Conservation (phyloP, 2,329 filamentous ascomycete genomes). For the Dendrostoma leiphaemia region DNA sequence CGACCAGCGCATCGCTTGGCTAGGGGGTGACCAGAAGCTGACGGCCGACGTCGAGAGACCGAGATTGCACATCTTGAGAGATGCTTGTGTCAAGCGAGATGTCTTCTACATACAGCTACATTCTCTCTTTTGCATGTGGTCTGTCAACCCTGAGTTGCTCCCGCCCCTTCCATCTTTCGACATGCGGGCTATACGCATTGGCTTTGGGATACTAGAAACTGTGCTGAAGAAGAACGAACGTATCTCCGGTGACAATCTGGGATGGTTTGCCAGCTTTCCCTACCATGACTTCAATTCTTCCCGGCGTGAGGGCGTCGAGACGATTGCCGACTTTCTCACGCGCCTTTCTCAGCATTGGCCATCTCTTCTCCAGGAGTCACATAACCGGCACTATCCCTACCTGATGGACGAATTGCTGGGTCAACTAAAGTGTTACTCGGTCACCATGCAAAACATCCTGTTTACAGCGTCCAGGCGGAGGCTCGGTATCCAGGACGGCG, state of each 20-base stretch:
- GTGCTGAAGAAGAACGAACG: slow-evolving; percentile 37
- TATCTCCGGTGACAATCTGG: slow-evolving; percentile 26
- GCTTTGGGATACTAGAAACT: slow-evolving; percentile 32
- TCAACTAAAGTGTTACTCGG: slow-evolving; percentile 28
- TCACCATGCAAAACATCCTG: slow-evolving; percentile 27
- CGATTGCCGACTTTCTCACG: slow-evolving; percentile 44
- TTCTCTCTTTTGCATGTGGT: slow-evolving; percentile 62
- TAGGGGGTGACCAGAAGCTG: slow-evolving; percentile 10
- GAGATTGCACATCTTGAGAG: slow-evolving; percentile 52
- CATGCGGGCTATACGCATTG: slow-evolving; percentile 27
- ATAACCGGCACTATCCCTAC: slow-evolving; percentile 27
- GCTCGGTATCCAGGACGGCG: slow-evolving; percentile 23
- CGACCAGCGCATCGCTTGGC: not conserved
- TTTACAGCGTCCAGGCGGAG: slow-evolving; percentile 28
- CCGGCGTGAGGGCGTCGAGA: slow-evolving; percentile 22
- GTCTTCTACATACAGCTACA: slow-evolving; percentile 64
- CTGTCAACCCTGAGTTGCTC: slow-evolving; percentile 25
- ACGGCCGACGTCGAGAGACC: slow-evolving; percentile 38
- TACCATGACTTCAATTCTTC: slow-evolving; percentile 6
- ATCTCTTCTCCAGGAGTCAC: slow-evolving; percentile 24
- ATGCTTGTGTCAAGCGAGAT: slow-evolving; percentile 57
- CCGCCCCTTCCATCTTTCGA: not conserved
- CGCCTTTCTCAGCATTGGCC: slow-evolving; percentile 41
- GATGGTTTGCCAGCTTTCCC: slow-evolving; percentile 39
- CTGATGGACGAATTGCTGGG: slow-evolving; percentile 33